Evolutionary conservation across 805 yeast genomes (phyloP), one percentile per base, ranked within the genome.

Genomic region (Saccharomycopsis microspora): DNA sequence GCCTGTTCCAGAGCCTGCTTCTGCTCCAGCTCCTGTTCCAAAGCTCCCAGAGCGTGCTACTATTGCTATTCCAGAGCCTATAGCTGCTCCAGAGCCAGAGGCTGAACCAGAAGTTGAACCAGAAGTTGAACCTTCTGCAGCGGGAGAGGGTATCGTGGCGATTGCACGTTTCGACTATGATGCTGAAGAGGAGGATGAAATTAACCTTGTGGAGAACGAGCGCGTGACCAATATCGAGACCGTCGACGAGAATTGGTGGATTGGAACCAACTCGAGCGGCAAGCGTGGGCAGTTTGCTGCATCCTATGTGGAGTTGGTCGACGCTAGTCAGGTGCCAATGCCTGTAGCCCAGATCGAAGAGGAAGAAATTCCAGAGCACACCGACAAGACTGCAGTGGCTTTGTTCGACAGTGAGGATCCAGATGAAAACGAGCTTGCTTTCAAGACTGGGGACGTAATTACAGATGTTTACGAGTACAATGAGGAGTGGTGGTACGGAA

Each of bases 401-500:
- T 79, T 76, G 50, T 85, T 73, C 61, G 85, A 80, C 57, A 89
- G 90, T 62, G 95, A 83, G 44, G 96, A 95, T 33, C 82, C 82
- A 31, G 98, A 93, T 65, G 95, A 83, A 54, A 93, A 89, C 60
- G 98, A 93, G 66, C 71, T 93, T 51, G 74, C 78, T 3, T 93
- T 93, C 63, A 74, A 69, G 29, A 96, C 86, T 60, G 94, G 90
- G 46, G 97, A 87, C 56, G 58, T 71, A 51, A 87, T 93, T 53
- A 69, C 78, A 19, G 84, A 87, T 51, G 83, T 93, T 53, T 95
- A 88, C 57, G 84, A 85, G 63, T 83, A 85, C 11, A 95, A 88
- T 57, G 96, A 86, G 42, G 96, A 86, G 61, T 93, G 98, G 98
- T 93, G 97, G 97, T 71, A 83, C 47, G 98, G 98, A 45, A 79